Conservation (phyloP, 2,329 filamentous ascomycete genomes). For the Xylariales sp. region DNA sequence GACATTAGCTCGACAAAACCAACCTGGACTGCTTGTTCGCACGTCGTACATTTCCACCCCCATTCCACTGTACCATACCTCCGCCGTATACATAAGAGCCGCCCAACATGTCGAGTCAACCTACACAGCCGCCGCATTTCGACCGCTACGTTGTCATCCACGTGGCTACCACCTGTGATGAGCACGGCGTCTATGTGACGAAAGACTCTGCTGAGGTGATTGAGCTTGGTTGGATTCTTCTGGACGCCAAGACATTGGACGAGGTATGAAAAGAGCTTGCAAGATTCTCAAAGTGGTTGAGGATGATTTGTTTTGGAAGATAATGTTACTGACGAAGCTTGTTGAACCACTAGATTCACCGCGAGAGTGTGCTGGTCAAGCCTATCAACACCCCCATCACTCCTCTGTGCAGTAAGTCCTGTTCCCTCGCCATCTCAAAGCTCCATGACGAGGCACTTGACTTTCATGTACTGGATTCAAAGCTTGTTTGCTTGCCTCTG, state of each 20-base stretch:
- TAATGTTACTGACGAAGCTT: too few relatives aligned
- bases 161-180: conserved; percentile 97
- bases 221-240: conserved; percentile 95
- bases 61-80: conserved; percentile 17
- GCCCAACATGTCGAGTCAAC: conserved; percentile 40
- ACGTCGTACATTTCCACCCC: too few relatives aligned
- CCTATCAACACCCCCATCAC: conserved; percentile 98
- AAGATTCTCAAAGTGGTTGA: background rate
- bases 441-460: too few relatives aligned
- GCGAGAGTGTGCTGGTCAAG: conserved; percentile 95
- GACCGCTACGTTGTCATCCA: conserved; percentile 98
- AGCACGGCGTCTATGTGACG: conserved; percentile 98
- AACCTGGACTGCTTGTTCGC: too few relatives aligned
- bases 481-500: too few relatives aligned
- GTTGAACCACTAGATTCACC: conserved; percentile 87
- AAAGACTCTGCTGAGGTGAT: conserved; percentile 99
- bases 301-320: too few relatives aligned
- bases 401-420: conserved; percentile 89
- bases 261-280: conserved; percentile 59
- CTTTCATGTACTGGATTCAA: too few relatives aligned
- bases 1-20: too few relatives aligned
- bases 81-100: conserved; percentile 8
- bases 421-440: background rate
- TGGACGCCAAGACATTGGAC: conserved; percentile 86
- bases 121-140: conserved; percentile 62